A percentile compares a stretch with the other conserved stretches of the same genome.
phyloP scores from a whole-genome alignment of 768 basidiomycete genomes.

The Tylopilus felleus region DNA sequence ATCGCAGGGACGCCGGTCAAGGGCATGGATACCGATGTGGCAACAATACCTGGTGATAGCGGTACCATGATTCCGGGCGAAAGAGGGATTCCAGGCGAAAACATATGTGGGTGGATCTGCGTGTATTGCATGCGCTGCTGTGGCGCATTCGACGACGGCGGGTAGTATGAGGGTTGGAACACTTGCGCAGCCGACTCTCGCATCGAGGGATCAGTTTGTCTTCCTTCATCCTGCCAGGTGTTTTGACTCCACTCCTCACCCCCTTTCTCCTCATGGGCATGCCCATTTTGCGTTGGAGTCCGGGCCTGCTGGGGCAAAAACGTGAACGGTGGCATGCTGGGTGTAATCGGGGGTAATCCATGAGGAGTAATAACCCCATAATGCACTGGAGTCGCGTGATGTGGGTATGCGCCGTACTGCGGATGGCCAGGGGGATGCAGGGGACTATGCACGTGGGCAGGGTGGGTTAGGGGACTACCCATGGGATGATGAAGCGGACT shows the following conservation, averaged over 20 bases:
- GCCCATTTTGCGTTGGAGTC: constrained; percentile 20
- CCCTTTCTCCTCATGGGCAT: not conserved
- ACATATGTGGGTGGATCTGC: constrained; percentile 24
- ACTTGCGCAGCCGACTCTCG: constrained; percentile 7
- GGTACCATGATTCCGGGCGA: constrained; percentile 31
- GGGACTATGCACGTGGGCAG: constrained; percentile 31
- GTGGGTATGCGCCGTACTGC: constrained; percentile 28
- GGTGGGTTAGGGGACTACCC: constrained; percentile 32
- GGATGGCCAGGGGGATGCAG: constrained; percentile 30
- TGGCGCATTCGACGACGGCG: constrained; percentile 9
- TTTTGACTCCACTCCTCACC: constrained; percentile 2
- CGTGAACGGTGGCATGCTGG: constrained; percentile 93
- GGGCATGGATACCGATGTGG: constrained; percentile 16
- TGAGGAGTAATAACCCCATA: constrained; percentile 59
- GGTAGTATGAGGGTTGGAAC: constrained; percentile 11
- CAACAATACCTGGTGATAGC: constrained; percentile 25
- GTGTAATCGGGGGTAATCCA: constrained; percentile 90
- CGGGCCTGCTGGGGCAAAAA: constrained; percentile 58
- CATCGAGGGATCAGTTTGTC: not conserved
- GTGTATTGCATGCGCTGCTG: constrained; percentile 25
- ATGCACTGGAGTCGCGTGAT: constrained; percentile 20
- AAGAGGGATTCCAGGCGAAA: constrained; percentile 31
- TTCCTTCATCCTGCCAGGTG: constrained; percentile 5
- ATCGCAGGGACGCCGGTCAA: constrained; percentile 23
- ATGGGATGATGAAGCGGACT: constrained; percentile 40